These are phyloP conservation scores for Dictyostelium firmibasis DNA, from an alignment of 78 protist genomes.

Conservation along the genomic window DNA sequence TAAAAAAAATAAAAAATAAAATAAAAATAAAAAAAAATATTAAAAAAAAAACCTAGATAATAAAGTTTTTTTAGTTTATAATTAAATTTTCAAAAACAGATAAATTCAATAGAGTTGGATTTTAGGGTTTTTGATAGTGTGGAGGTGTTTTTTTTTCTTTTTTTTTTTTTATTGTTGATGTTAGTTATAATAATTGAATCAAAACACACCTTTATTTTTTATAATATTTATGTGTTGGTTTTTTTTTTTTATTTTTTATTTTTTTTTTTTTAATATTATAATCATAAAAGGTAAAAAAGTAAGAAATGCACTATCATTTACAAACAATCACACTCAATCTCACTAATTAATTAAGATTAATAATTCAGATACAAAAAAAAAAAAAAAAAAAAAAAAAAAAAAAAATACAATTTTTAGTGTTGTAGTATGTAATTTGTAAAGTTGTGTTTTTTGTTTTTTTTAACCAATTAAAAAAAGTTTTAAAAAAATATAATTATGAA, in stretches of 20 bases:
- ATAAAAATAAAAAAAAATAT: not conserved
- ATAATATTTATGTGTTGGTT: no score
- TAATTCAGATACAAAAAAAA: not conserved
- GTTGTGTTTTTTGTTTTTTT: not conserved
- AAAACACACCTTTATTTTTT: not conserved
- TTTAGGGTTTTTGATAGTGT: not conserved
- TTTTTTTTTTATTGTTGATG: not conserved
- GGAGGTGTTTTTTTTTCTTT: not conserved
- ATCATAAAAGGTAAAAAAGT: not conserved
- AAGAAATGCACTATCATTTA: not conserved
- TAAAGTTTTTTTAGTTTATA: no score
- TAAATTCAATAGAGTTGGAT: not conserved
- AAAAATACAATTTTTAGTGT: not conserved
- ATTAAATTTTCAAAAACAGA: not conserved
- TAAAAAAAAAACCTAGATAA: not conserved
- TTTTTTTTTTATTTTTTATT: not conserved
- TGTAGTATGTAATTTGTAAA: not conserved
- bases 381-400: no score
- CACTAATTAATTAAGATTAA: not conserved
- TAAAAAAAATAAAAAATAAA: not conserved
- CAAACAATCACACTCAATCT: not conserved
- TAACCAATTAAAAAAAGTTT: not conserved
- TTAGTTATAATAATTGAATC: not conserved
- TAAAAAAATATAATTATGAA: not conserved
- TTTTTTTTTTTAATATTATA: not conserved